These are phyloP conservation scores for Hygrophorus pudorinus DNA, from an alignment of 768 basidiomycete species.

Conservation along the genomic window DNA sequence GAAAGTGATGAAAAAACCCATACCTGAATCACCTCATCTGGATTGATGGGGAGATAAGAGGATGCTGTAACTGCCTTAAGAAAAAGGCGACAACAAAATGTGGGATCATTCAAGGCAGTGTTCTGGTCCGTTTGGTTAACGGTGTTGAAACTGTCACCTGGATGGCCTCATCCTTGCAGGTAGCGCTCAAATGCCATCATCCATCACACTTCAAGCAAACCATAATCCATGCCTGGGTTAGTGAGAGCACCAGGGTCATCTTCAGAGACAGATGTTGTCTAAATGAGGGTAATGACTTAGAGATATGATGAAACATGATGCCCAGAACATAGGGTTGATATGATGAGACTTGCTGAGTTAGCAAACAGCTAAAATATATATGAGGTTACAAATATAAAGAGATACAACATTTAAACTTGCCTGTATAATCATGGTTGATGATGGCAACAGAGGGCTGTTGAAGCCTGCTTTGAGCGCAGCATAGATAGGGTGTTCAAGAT, in stretches of 20 bases:
- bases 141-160: background rate
- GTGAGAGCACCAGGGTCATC: background rate
- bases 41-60: background rate
- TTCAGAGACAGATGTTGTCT: background rate
- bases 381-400: background rate
- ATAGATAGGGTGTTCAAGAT: background rate
- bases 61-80: conserved; percentile 1
- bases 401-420: background rate
- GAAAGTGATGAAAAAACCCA: background rate
- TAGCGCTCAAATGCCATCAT: conserved; percentile 1
- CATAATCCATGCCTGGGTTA: background rate
- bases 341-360: background rate
- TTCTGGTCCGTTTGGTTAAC: background rate
- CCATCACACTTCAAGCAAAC: background rate
- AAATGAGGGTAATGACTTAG: background rate
- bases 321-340: background rate
- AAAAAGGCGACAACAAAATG: conserved; percentile 1
- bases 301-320: background rate
- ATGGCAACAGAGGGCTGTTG: background rate
- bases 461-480: background rate
- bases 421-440: background rate
- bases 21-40: background rate
- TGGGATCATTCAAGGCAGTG: background rate
- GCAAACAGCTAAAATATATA: background rate
- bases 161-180: conserved; percentile 1